phyloP scores from a whole-genome alignment of 192 early-diverging fungal species.

The Lunasporangiospora selenospora region DNA sequence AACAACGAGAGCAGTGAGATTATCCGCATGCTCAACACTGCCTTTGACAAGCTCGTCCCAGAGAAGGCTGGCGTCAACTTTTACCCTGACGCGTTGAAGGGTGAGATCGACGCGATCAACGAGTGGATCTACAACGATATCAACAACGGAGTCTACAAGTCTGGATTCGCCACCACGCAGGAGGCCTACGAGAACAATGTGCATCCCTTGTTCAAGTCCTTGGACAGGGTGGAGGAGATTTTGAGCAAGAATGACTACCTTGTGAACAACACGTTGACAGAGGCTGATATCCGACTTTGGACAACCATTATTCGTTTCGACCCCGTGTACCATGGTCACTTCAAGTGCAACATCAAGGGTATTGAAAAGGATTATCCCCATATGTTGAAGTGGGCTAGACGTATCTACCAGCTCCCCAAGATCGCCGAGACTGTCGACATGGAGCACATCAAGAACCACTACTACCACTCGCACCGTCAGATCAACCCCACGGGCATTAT shows the following conservation, averaged over 20 bases:
- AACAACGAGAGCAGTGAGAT: constrained; percentile 99
- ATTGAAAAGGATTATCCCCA: constrained; percentile 90
- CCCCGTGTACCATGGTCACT: constrained; percentile 93
- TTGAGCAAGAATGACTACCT: constrained; percentile 77
- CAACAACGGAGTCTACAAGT: constrained; percentile 97
- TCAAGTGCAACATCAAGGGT: constrained; percentile 91
- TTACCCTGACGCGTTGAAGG: constrained; percentile 80
- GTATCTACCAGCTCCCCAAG: constrained; percentile 83
- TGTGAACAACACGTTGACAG: constrained; percentile 83
- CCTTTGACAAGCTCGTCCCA: constrained; percentile 78
- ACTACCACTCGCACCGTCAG: constrained; percentile 88
- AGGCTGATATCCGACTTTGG: constrained; percentile 94
- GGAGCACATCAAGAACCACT: constrained; percentile 96
- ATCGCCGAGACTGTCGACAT: constrained; percentile 89
- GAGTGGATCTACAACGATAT: constrained; percentile 93
- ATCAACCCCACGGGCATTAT: constrained; percentile 93
- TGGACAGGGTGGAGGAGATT: constrained; percentile 86
- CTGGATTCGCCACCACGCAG: constrained; percentile 91
- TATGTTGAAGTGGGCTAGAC: constrained; percentile 83
- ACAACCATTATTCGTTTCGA: constrained; percentile 97
- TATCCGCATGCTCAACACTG: constrained; percentile 92
- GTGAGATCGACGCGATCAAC: constrained; percentile 87
- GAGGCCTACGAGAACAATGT: constrained; percentile 83
- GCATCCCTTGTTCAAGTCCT: constrained; percentile 72
- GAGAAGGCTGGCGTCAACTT: constrained; percentile 71